phyloP scores from a whole-genome alignment of 345 rosid genomes.

The Arabidopsis arenosa region DNA sequence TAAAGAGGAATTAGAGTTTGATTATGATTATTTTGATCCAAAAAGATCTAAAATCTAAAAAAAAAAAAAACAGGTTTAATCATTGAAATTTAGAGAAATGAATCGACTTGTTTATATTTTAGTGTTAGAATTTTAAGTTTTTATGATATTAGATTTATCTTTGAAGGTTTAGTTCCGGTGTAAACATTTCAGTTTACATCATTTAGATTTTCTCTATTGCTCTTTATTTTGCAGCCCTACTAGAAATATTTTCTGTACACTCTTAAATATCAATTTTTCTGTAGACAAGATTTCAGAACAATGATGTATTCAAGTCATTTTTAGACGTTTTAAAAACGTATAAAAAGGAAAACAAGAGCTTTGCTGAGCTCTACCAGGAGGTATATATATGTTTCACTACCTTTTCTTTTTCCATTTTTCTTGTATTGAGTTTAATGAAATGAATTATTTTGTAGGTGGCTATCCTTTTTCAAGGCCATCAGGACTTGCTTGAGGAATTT shows the following conservation, averaged over 20 bases:
- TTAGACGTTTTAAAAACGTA: conserved; percentile 76
- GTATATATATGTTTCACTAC: conserved; percentile 41
- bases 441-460: conserved; percentile 58
- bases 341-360: conserved; percentile 67
- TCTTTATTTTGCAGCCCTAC: background rate
- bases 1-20: background rate
- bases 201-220: background rate
- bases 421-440: background rate
- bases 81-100: background rate
- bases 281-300: conserved; percentile 75
- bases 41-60: background rate
- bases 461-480: conserved; percentile 69
- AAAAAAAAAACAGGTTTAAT: background rate
- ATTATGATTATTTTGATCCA: background rate
- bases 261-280: conserved; percentile 2
- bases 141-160: background rate
- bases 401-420: background rate
- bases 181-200: background rate
- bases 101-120: background rate
- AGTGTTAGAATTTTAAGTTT: background rate
- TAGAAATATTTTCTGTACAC: background rate
- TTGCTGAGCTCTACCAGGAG: conserved; percentile 73
- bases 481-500: conserved; percentile 76
- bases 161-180: background rate
- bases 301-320: conserved; percentile 73